Conservation (phyloP, 352 stramenopile genomes). For the Stramenopiles sp. region DNA sequence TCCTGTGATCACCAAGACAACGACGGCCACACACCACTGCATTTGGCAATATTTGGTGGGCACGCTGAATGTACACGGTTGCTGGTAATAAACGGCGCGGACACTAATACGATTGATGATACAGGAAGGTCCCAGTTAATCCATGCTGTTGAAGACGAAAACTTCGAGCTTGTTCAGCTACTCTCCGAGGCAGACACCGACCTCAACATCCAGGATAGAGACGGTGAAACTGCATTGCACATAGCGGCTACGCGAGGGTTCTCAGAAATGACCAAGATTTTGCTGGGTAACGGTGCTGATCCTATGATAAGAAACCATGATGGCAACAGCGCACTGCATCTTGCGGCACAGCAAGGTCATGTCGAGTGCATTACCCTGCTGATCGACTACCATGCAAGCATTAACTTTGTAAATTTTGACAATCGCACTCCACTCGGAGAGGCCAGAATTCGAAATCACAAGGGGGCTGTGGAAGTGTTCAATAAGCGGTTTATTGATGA, state of each 20-base stretch:
- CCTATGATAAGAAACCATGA: constrained; percentile 35
- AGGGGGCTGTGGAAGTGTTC: constrained; percentile 26
- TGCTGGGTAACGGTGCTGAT: constrained; percentile 36
- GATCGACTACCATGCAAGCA: constrained; percentile 46
- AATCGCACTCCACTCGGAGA: constrained; percentile 47
- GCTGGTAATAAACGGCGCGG: constrained; percentile 36
- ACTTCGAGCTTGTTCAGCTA: constrained; percentile 31
- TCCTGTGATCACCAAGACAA: constrained; percentile 35
- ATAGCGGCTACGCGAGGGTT: constrained; percentile 30
- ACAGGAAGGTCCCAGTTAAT: constrained; percentile 45
- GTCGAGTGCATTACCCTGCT: constrained; percentile 43
- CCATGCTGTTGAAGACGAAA: constrained; percentile 40
- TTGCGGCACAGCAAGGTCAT: constrained; percentile 37
- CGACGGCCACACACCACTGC: constrained; percentile 50
- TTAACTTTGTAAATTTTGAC: constrained; percentile 57
- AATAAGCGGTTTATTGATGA: not conserved
- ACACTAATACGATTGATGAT: constrained; percentile 38
- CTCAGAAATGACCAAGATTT: constrained; percentile 30
- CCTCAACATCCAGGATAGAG: constrained; percentile 40
- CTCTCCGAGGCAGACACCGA: constrained; percentile 36
- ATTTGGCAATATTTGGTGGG: constrained; percentile 44
- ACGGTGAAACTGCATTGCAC: constrained; percentile 41
- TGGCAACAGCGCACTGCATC: constrained; percentile 31
- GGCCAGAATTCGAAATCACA: constrained; percentile 42
- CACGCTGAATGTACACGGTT: constrained; percentile 32